Conservation (phyloP, 768 basidiomycete species). For the Coprinellus aureogranulatus region DNA sequence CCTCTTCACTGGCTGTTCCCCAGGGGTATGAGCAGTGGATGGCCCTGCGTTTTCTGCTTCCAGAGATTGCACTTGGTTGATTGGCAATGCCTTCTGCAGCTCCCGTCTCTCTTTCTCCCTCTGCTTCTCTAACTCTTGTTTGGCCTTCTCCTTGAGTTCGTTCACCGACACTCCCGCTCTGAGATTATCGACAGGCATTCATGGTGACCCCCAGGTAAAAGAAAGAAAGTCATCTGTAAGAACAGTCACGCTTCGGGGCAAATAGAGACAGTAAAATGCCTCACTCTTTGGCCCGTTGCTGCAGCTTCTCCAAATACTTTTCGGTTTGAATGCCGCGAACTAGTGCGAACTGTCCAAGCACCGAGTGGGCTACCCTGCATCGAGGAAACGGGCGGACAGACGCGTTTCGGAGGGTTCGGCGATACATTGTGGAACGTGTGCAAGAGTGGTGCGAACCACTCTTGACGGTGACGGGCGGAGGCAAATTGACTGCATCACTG, state of each 20-base stretch:
- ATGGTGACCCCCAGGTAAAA: neutral
- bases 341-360: neutral
- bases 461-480: too few species aligned
- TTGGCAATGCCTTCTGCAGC: constrained; percentile 19
- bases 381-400: neutral
- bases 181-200: too few species aligned
- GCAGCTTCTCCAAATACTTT: constrained; percentile 73
- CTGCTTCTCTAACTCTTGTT: constrained; percentile 17
- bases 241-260: constrained; percentile 14
- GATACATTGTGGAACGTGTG: neutral
- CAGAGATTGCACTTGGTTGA: constrained; percentile 2
- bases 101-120: constrained; percentile 17
- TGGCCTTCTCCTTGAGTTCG: constrained; percentile 25
- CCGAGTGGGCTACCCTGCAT: neutral
- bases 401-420: neutral
- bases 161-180: constrained; percentile 44
- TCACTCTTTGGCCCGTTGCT: constrained; percentile 47
- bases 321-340: constrained; percentile 12
- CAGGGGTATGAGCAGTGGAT: neutral
- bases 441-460: too few species aligned
- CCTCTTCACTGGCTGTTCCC: neutral
- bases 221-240: constrained; percentile 13
- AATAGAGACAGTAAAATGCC: constrained; percentile 12
- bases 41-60: neutral
- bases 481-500: too few species aligned